Percentiles rank a stretch among this genome's conserved stretches.
phyloP scores from a whole-genome alignment of 139 green algal genomes.

The Marvania coccoides region DNA sequence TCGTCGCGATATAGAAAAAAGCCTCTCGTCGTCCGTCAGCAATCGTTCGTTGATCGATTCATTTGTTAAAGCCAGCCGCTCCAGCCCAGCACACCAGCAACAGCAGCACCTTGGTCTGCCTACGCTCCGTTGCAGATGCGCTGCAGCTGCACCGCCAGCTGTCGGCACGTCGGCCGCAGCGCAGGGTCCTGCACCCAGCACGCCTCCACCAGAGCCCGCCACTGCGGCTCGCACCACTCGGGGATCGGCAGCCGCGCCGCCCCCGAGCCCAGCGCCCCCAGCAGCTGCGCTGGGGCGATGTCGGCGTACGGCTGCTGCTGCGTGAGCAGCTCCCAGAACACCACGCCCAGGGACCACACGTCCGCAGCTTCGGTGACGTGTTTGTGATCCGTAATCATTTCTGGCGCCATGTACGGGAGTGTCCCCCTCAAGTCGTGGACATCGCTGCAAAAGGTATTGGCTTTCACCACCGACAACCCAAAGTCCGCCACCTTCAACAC shows the following conservation, averaged over 20 bases:
- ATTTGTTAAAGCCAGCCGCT: too few species aligned
- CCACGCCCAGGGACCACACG: constrained; percentile 48
- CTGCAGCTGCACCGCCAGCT: constrained; percentile 60
- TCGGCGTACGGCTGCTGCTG: constrained; percentile 41
- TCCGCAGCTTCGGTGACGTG: constrained; percentile 44
- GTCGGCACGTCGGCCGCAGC: constrained; percentile 48
- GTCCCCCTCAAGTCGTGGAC: constrained; percentile 48
- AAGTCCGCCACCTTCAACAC: constrained; percentile 72
- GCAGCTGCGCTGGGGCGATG: constrained; percentile 60
- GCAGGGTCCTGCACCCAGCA: constrained; percentile 65
- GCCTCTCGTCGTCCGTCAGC: too few species aligned
- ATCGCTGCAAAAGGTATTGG: constrained; percentile 45
- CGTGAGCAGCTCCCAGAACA: constrained; percentile 60
- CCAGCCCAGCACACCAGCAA: too few species aligned
- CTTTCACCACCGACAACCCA: constrained; percentile 76
- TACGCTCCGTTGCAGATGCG: too few species aligned
- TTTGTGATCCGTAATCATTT: constrained; percentile 46
- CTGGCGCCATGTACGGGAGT: constrained; percentile 51
- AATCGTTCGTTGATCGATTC: too few species aligned
- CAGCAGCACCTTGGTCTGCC: too few species aligned
- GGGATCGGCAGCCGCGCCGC: constrained; percentile 42
- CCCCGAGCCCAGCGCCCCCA: constrained; percentile 20
- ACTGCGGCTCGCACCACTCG: constrained; percentile 67
- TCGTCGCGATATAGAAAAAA: too few species aligned
- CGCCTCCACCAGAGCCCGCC: constrained; percentile 57